Evolutionary conservation across 139 green algal species (phyloP).

Genomic region (Haematococcus lacustris): DNA sequence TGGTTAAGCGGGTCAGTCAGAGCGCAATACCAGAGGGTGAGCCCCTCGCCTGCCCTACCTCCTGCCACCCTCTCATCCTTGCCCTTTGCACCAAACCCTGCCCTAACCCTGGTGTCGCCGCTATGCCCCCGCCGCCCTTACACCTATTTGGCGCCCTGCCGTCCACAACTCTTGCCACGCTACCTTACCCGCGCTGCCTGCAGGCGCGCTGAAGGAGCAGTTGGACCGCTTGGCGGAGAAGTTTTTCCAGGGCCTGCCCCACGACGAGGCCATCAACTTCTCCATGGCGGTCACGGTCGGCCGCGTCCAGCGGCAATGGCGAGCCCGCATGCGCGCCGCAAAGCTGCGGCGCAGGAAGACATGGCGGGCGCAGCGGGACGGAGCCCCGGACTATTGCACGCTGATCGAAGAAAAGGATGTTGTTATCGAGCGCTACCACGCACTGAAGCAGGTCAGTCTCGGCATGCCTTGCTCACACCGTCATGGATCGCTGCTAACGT

Average conservation of each 20-base stretch:
- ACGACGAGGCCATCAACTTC: slow-evolving; percentile 54
- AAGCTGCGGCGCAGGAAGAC: slow-evolving; percentile 17
- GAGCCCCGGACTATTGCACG: background rate
- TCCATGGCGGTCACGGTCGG: slow-evolving; percentile 50
- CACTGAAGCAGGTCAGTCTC: background rate
- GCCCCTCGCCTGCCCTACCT: too few species aligned
- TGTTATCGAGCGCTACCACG: background rate
- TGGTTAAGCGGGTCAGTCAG: slow-evolving; percentile 49
- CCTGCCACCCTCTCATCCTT: too few species aligned
- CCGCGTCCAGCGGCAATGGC: slow-evolving; percentile 58
- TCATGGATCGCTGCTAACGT: background rate
- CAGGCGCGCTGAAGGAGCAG: slow-evolving; percentile 42
- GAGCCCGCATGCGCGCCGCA: slow-evolving; percentile 26
- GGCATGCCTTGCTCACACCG: background rate
- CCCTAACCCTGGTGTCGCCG: too few species aligned
- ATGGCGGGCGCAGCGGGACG: background rate
- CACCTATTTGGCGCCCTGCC: too few species aligned
- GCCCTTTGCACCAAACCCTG: too few species aligned
- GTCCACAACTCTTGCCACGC: too few species aligned
- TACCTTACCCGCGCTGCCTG: too few species aligned
- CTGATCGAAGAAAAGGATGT: background rate
- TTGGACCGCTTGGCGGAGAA: slow-evolving; percentile 58
- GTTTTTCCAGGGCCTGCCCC: slow-evolving; percentile 46
- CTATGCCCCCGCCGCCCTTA: too few species aligned
- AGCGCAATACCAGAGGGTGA: slow-evolving; percentile 51